These are phyloP conservation scores for Alternaria viburni DNA, from an alignment of 2,329 filamentous ascomycete species.

Conservation along the genomic window DNA sequence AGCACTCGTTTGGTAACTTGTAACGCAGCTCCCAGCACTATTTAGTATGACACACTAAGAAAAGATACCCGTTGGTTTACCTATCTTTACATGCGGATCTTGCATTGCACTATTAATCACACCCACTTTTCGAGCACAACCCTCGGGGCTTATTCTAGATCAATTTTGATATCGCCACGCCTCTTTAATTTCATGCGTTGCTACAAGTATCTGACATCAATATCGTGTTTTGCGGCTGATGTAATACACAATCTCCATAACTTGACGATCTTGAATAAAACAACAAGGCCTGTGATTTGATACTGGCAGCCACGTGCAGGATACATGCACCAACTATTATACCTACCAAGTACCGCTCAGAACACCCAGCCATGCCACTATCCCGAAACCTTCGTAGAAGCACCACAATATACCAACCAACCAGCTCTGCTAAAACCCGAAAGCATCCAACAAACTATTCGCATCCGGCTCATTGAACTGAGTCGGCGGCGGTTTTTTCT, in stretches of 20 bases:
- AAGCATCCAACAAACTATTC: slow-evolving; percentile 85
- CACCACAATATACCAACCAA: background rate
- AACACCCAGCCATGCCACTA: background rate
- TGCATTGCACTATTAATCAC: no score
- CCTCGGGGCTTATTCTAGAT: no score
- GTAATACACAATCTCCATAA: no score
- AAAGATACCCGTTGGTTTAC: background rate
- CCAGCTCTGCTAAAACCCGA: slow-evolving; percentile 74
- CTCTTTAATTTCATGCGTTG: no score
- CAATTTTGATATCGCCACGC: no score
- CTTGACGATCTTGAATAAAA: background rate
- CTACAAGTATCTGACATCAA: no score
- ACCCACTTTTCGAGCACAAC: no score
- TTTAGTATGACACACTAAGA: background rate
- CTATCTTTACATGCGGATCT: no score
- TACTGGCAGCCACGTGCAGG: background rate
- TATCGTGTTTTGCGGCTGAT: no score
- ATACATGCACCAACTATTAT: background rate
- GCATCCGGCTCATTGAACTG: slow-evolving; percentile 93
- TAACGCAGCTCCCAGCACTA: background rate
- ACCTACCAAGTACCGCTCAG: background rate
- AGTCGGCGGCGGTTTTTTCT: slow-evolving; percentile 67
- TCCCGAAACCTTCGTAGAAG: background rate
- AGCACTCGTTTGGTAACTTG: background rate
- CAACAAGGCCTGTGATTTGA: background rate